These are phyloP conservation scores for Cercospora sojina DNA, from an alignment of 2,329 filamentous ascomycete species.

Conservation along the genomic window DNA sequence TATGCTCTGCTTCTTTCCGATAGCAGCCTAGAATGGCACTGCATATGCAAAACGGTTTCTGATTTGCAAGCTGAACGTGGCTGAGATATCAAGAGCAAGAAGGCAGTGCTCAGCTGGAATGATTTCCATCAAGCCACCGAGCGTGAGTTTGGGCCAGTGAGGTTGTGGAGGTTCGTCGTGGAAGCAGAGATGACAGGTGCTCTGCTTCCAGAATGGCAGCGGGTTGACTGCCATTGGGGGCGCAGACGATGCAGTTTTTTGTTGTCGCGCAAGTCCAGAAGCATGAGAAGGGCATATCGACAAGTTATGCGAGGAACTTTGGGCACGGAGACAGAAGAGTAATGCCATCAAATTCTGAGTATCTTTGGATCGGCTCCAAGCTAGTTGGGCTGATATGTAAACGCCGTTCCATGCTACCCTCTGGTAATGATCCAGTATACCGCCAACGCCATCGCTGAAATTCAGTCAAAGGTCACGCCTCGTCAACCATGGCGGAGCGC, in stretches of 20 bases:
- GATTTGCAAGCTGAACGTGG: too few relatives aligned
- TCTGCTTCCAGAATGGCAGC: neutral
- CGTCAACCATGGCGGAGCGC: neutral
- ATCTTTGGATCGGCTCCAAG: neutral
- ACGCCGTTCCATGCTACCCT: neutral
- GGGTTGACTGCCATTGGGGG: neutral
- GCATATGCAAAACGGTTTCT: neutral
- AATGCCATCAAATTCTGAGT: neutral
- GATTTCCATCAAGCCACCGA: neutral
- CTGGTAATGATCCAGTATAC: neutral
- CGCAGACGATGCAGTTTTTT: neutral
- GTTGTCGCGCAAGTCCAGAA: neutral
- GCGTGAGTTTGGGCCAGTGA: neutral
- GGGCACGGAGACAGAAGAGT: neutral
- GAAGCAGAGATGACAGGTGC: neutral
- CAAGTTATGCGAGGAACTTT: neutral
- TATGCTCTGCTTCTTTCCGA: neutral
- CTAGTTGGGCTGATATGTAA: neutral
- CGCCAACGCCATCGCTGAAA: conserved; percentile 28
- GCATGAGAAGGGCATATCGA: neutral
- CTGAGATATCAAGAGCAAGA: neutral
- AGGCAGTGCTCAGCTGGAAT: neutral
- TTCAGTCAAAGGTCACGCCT: neutral
- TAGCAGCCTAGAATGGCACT: neutral
- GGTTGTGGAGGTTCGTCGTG: neutral